These are phyloP conservation scores for Apiospora sp. DNA, from an alignment of 2,329 filamentous ascomycete species.

Conservation along the genomic window DNA sequence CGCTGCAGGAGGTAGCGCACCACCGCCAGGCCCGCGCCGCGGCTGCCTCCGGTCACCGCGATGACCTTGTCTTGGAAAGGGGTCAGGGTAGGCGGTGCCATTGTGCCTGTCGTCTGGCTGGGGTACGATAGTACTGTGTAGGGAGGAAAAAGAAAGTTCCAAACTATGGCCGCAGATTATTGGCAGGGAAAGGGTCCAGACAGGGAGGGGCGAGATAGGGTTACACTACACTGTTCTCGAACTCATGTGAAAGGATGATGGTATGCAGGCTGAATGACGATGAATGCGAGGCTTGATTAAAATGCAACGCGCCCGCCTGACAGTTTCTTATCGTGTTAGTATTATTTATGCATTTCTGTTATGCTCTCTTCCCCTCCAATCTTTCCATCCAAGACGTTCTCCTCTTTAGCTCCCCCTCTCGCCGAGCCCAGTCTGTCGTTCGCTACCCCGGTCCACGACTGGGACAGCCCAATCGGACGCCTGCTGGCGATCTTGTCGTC, in stretches of 20 bases:
- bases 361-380: not conserved
- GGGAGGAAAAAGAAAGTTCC: not conserved
- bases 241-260: not conserved
- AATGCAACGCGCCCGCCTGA: not conserved
- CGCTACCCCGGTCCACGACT: not conserved
- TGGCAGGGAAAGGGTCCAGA: not conserved
- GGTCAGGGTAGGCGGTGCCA: slow-evolving; percentile 2
- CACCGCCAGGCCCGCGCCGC: slow-evolving; percentile 21
- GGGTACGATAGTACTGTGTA: not conserved
- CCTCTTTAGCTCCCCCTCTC: not conserved
- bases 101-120: not conserved
- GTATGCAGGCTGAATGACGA: not conserved
- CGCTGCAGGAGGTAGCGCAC: slow-evolving; percentile 31
- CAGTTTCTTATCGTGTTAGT: not conserved
- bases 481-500: not conserved
- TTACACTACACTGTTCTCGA: not conserved
- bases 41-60: slow-evolving; percentile 13
- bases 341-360: not conserved
- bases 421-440: not conserved
- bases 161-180: not conserved
- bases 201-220: not conserved
- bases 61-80: slow-evolving; percentile 14
- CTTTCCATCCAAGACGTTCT: not conserved
- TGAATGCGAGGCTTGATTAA: not conserved
- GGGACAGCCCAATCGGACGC: not conserved